Evolutionary conservation across 2,329 filamentous ascomycete species (phyloP).

Genomic region (Diaporthe sp.): DNA sequence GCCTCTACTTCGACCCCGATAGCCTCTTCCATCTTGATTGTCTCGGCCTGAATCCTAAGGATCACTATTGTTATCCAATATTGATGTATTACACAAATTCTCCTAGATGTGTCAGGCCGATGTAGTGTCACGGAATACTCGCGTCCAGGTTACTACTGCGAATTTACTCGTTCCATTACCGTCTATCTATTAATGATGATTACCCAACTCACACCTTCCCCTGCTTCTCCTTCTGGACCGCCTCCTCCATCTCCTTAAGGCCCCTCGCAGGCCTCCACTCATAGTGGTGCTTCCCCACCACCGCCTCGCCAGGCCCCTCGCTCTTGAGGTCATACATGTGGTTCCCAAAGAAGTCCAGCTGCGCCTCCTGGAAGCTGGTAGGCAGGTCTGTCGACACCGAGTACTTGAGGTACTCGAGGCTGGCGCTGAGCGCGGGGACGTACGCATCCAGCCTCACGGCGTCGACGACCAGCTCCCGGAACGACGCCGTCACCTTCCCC

Average conservation of each 20-base stretch:
- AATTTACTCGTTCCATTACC: neutral
- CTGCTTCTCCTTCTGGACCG: neutral
- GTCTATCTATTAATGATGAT: neutral
- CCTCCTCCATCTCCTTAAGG: slow-evolving; percentile 23
- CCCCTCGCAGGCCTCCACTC: slow-evolving; percentile 67
- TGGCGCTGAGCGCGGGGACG: slow-evolving; percentile 72
- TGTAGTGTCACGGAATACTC: too few relatives aligned
- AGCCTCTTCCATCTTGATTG: neutral
- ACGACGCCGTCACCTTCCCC: slow-evolving; percentile 60
- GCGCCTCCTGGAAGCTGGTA: slow-evolving; percentile 78
- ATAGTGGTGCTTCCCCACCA: slow-evolving; percentile 72
- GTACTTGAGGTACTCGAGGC: slow-evolving; percentile 78
- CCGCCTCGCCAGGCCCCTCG: slow-evolving; percentile 64
- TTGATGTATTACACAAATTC: too few relatives aligned
- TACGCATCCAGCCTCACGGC: slow-evolving; percentile 70
- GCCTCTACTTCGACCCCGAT: neutral
- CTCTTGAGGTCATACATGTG: slow-evolving; percentile 75
- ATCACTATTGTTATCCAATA: too few relatives aligned
- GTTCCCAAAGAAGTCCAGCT: slow-evolving; percentile 79
- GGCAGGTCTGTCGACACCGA: slow-evolving; percentile 71
- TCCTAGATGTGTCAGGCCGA: too few relatives aligned
- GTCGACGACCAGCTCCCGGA: slow-evolving; percentile 70
- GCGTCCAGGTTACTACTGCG: too few relatives aligned
- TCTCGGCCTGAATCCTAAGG: too few relatives aligned
- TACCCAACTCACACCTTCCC: neutral